Conservation (phyloP, 2,329 filamentous ascomycete genomes). For the Scedosporium minutisporum region DNA sequence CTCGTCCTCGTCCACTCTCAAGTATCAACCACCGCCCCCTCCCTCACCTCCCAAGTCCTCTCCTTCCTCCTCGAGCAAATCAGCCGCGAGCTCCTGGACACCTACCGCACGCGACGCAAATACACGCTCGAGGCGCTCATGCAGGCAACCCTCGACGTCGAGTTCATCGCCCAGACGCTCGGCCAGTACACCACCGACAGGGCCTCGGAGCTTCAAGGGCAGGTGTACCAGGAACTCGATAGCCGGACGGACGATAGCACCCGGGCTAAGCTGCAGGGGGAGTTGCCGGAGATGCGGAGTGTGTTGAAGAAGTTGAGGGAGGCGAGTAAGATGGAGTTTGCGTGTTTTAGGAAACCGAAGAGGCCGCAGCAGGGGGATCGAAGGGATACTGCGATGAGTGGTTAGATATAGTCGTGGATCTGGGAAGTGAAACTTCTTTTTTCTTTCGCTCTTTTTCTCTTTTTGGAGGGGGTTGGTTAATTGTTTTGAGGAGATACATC, state of each 20-base stretch:
- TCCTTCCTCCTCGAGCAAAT: slow-evolving; percentile 79
- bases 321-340: slow-evolving; percentile 74
- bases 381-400: background rate
- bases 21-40: slow-evolving; percentile 67
- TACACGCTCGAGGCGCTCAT: slow-evolving; percentile 79
- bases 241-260: slow-evolving; percentile 81
- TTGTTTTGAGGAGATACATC: background rate
- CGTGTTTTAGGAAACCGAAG: slow-evolving; percentile 66
- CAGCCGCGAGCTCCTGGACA: slow-evolving; percentile 68
- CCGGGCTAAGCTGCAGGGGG: slow-evolving; percentile 67
- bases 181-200: slow-evolving; percentile 80
- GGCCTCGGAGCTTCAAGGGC: slow-evolving; percentile 70
- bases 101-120: slow-evolving; percentile 57
- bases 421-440: background rate
- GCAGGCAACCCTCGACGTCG: slow-evolving; percentile 94
- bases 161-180: slow-evolving; percentile 91
- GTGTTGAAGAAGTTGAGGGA: slow-evolving; percentile 78
- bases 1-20: slow-evolving; percentile 90
- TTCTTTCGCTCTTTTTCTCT: background rate
- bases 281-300: slow-evolving; percentile 80
- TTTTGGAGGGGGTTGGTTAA: too few relatives aligned
- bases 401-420: background rate
- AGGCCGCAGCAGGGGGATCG: slow-evolving; percentile 17
- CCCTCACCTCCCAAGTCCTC: slow-evolving; percentile 71
- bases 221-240: slow-evolving; percentile 89